Evolutionary conservation across 768 basidiomycete species (phyloP).

Genomic region (Udeniomyces megalosporus): DNA sequence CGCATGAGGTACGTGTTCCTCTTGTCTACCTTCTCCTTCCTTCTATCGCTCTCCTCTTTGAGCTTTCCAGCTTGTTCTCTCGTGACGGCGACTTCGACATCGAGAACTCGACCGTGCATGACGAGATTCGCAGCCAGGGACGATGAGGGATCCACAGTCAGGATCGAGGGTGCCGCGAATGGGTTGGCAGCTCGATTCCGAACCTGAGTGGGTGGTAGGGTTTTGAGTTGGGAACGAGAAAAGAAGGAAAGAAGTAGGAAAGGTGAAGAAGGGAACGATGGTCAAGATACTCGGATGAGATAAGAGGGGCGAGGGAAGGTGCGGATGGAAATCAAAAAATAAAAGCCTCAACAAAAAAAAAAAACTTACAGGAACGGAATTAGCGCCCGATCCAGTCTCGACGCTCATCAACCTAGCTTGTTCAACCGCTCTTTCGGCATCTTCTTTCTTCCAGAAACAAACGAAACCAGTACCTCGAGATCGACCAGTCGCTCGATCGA

Average conservation of each 20-base stretch:
- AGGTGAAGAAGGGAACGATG: no score
- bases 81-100: slow-evolving; percentile 77
- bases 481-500: slow-evolving; percentile 65
- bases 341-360: background rate
- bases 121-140: slow-evolving; percentile 66
- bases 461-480: slow-evolving; percentile 92
- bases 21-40: slow-evolving; percentile 78
- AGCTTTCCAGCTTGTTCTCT: slow-evolving; percentile 73
- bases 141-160: slow-evolving; percentile 86
- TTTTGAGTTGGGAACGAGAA: background rate
- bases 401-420: slow-evolving; percentile 56
- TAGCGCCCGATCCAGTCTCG: slow-evolving; percentile 41
- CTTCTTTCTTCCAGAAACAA: slow-evolving; percentile 87
- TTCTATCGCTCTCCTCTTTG: slow-evolving; percentile 71
- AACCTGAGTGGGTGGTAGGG: no score
- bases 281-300: background rate
- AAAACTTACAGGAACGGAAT: slow-evolving; percentile 25
- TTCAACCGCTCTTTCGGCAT: slow-evolving; percentile 68
- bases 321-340: background rate
- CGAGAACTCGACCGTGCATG: slow-evolving; percentile 79
- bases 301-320: background rate
- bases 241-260: background rate
- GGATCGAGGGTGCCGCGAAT: slow-evolving; percentile 69
- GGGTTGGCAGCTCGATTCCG: slow-evolving; percentile 36
- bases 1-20: slow-evolving; percentile 87